Base-by-base conservation (phyloP, 78 protist species). In the Dictyostelium purpureum region DNA sequence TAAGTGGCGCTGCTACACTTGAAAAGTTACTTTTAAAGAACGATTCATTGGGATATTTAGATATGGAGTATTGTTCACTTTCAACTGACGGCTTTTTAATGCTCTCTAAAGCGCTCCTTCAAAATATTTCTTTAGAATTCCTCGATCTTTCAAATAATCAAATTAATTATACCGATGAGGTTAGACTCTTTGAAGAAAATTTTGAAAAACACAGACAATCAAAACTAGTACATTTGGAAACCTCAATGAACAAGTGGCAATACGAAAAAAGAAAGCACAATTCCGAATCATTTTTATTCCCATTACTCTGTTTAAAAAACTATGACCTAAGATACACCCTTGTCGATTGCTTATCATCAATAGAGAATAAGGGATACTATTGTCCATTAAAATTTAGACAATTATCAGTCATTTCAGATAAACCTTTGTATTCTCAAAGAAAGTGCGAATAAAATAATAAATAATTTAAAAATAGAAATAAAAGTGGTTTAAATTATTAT, bases 61-160 rank as follows among this genome's bases (percentile, higher is more conserved):
- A 89, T 66, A 45, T 89, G 21, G 94, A 85, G 2, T n/a, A 77
- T 26, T 77, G 79, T 37, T 28, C 49, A 43, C 38, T 89, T 1
- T 71, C 75, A 35, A 49, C 78, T 4, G 57, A 77, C 21, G 94
- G 94, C 26, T 74, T 75, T 4, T 56, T 59, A 11, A 57, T 65
- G 1, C 28, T 89, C 9, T 75, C 57, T 4, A 75, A 79, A 24
- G 45, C 79, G 14, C 37, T 89, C 4, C 24, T 51, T 10, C 35
- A 40, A 59, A 67, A 79, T 7, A 11, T 42, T 38, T 52, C 90
- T 6, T 40, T 89, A 19, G 37, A 65, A 11, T 75, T 77, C 24
- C 7, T 89, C 16, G 94, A 89, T 37, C 45, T 89, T 18, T 28
- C 79, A 18, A n/a, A 33, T 28, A 79, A 71, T 38, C 47, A 51